Evolutionary conservation across 495 filamentous ascomycete genomes (phyloP).

Genomic region (Cenococcum geophilum): DNA sequence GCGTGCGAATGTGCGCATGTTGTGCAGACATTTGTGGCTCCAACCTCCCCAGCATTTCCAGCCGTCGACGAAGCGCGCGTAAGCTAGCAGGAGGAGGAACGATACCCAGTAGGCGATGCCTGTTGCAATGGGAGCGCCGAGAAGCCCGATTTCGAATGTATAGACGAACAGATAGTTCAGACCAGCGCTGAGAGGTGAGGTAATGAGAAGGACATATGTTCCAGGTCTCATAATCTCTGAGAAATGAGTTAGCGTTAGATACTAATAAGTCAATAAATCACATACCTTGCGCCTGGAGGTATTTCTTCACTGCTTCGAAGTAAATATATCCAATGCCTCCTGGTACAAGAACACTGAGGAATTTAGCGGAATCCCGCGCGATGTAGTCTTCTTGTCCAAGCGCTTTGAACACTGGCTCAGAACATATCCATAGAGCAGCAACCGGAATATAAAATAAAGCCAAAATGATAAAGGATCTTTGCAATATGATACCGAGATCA

Average conservation of each 20-base stretch:
- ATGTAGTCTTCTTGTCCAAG: constrained; percentile 78
- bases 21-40: constrained; percentile 55
- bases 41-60: constrained; percentile 82
- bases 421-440: constrained; percentile 67
- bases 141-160: constrained; percentile 59
- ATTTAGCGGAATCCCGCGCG: constrained; percentile 65
- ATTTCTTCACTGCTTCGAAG: constrained; percentile 91
- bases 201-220: constrained; percentile 79
- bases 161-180: constrained; percentile 81
- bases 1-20: constrained; percentile 66
- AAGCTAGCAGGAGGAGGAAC: constrained; percentile 70
- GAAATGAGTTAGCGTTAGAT: constrained; percentile 14
- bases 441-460: constrained; percentile 70
- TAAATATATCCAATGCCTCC: constrained; percentile 87
- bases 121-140: constrained; percentile 79
- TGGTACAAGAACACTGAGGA: constrained; percentile 72
- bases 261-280: not conserved
- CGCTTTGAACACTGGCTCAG: constrained; percentile 66
- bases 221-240: constrained; percentile 79
- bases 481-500: constrained; percentile 75
- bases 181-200: constrained; percentile 68
- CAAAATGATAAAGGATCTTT: constrained; percentile 71
- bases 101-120: constrained; percentile 83
- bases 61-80: constrained; percentile 66
- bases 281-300: constrained; percentile 78